These are phyloP conservation scores for Suhomyces wounanorum DNA, from an alignment of 1,139 yeast species.

Conservation along the genomic window DNA sequence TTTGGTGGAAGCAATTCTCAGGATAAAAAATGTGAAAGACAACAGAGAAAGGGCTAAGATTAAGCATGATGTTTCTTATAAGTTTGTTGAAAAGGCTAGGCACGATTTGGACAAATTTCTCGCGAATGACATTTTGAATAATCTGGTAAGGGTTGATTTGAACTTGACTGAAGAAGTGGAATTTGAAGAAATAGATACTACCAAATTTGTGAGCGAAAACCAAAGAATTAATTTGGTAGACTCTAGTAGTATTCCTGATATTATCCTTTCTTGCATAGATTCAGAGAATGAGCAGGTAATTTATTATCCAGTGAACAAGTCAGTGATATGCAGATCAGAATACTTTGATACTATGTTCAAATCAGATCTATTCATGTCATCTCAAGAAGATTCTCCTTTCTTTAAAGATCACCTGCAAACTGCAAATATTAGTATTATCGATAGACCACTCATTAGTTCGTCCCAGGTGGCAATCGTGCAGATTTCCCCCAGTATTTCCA, in stretches of 20 bases:
- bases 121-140: slow-evolving; percentile 35
- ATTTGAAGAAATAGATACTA: slow-evolving; percentile 35
- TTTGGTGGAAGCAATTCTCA: slow-evolving; percentile 34
- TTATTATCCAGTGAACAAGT: slow-evolving; percentile 64
- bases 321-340: slow-evolving; percentile 61
- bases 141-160: slow-evolving; percentile 14
- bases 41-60: slow-evolving; percentile 38
- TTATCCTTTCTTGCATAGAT: slow-evolving; percentile 44
- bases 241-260: slow-evolving; percentile 47
- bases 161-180: slow-evolving; percentile 26
- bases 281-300: slow-evolving; percentile 26
- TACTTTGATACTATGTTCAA: slow-evolving; percentile 68
- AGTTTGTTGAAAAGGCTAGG: slow-evolving; percentile 51
- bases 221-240: slow-evolving; percentile 23
- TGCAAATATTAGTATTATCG: slow-evolving; percentile 19
- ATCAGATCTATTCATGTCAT: slow-evolving; percentile 38
- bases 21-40: slow-evolving; percentile 16
- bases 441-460: slow-evolving; percentile 24
- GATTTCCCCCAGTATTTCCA: slow-evolving; percentile 28
- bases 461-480: slow-evolving; percentile 34
- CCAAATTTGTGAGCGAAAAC: slow-evolving; percentile 18
- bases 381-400: slow-evolving; percentile 24
- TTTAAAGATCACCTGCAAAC: slow-evolving; percentile 12
- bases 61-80: slow-evolving; percentile 47
- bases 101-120: slow-evolving; percentile 46